Conservation (phyloP, 306 rosid genomes). For the Lupinus albus region DNA sequence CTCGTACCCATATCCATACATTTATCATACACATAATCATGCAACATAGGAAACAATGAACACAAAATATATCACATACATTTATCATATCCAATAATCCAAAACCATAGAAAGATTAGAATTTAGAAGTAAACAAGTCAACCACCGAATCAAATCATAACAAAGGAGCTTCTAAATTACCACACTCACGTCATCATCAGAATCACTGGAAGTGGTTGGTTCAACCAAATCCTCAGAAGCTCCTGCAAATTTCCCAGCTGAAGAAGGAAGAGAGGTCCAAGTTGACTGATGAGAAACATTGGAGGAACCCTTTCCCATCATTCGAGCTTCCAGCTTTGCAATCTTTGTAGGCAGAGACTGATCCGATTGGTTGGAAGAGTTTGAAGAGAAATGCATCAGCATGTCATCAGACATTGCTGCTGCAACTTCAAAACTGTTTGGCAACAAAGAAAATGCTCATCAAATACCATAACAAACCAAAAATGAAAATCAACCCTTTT, state of each 20-base stretch:
- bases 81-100: no score
- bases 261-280: conserved; percentile 63
- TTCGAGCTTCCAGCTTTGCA: conserved; percentile 98
- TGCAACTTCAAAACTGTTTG: conserved; percentile 37
- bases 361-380: conserved; percentile 97
- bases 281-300: conserved; percentile 59
- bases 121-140: no score
- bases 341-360: conserved; percentile 94
- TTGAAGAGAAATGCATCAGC: conserved; percentile 91
- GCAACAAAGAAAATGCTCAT: conserved; percentile 34
- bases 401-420: conserved; percentile 87
- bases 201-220: conserved; percentile 86
- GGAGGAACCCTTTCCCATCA: conserved; percentile 83
- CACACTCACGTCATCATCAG: conserved; percentile 74
- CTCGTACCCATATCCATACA: no score
- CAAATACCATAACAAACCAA: conserved; percentile 36
- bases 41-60: no score
- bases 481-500: conserved; percentile 34
- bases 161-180: background rate
- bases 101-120: no score
- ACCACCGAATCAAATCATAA: background rate
- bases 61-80: no score
- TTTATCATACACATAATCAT: no score
- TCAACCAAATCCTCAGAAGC: conserved; percentile 60
- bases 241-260: conserved; percentile 60